phyloP scores from a whole-genome alignment of 768 basidiomycete species.

The Hericium coralloides region DNA sequence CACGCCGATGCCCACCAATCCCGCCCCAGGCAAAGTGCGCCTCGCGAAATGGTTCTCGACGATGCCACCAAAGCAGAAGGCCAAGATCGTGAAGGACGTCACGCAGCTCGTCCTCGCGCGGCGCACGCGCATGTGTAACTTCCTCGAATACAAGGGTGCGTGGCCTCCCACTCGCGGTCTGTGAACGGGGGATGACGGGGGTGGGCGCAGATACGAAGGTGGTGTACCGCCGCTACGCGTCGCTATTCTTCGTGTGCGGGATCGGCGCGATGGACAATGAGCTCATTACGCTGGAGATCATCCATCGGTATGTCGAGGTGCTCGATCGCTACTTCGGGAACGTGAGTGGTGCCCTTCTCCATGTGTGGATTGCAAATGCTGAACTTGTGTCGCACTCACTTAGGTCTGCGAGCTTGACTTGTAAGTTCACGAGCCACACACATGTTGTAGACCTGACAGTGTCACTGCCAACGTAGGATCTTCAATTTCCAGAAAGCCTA shows the following conservation, averaged over 20 bases:
- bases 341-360: constrained; percentile 35
- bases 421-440: constrained; percentile 35
- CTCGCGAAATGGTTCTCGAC: constrained; percentile 96
- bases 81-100: constrained; percentile 92
- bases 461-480: constrained; percentile 44
- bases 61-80: constrained; percentile 68
- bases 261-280: constrained; percentile 84
- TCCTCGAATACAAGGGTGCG: constrained; percentile 92
- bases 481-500: constrained; percentile 99
- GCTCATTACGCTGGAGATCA: constrained; percentile 82
- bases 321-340: constrained; percentile 82
- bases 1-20: constrained; percentile 1
- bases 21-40: constrained; percentile 71
- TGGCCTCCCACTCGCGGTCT: not conserved
- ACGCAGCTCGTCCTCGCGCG: constrained; percentile 87
- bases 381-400: not conserved
- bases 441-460: not conserved
- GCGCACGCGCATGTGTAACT: constrained; percentile 89
- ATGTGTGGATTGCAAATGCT: not conserved
- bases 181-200: not conserved
- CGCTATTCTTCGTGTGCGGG: constrained; percentile 89
- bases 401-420: constrained; percentile 93
- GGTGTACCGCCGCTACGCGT: constrained; percentile 92
- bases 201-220: constrained; percentile 60
- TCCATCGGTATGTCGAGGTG: constrained; percentile 93